Percentiles rank a stretch among this genome's conserved stretches.
These are phyloP conservation scores for Cytospora piceae DNA, from an alignment of 2,329 filamentous ascomycete genomes.

Conservation along the genomic window DNA sequence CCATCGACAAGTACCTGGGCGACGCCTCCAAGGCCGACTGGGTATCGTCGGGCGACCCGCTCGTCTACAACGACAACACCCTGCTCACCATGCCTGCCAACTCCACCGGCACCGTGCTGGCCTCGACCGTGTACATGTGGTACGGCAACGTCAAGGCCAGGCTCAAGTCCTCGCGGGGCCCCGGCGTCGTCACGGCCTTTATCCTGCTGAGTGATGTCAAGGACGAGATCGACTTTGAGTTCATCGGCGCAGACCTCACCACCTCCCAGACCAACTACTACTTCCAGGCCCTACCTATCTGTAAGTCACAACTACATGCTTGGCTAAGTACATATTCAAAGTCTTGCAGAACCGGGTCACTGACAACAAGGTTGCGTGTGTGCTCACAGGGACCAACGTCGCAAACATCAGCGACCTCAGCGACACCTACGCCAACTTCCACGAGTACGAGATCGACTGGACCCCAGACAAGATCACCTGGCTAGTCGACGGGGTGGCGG, in stretches of 20 bases:
- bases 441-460: slow-evolving; percentile 95
- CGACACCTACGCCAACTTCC: slow-evolving; percentile 77
- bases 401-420: slow-evolving; percentile 66
- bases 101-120: slow-evolving; percentile 85
- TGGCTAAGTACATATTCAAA: too few species aligned
- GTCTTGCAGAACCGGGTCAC: background rate
- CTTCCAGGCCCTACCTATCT: slow-evolving; percentile 90
- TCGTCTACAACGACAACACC: slow-evolving; percentile 68
- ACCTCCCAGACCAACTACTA: slow-evolving; percentile 95
- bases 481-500: slow-evolving; percentile 79
- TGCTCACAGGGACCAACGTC: slow-evolving; percentile 69
- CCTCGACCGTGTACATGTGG: slow-evolving; percentile 88
- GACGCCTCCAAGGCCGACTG: slow-evolving; percentile 81
- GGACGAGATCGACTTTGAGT: slow-evolving; percentile 98
- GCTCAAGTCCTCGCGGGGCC: slow-evolving; percentile 81
- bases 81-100: slow-evolving; percentile 88
- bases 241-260: slow-evolving; percentile 77
- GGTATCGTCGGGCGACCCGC: slow-evolving; percentile 81
- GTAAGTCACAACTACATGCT: slow-evolving; percentile 55
- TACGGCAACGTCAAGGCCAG: slow-evolving; percentile 90
- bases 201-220: slow-evolving; percentile 95
- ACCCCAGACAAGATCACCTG: slow-evolving; percentile 83
- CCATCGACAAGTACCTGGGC: slow-evolving; percentile 84
- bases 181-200: slow-evolving; percentile 94
- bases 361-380: slow-evolving; percentile 17